These are phyloP conservation scores for Auricularia auricula-judae DNA, from an alignment of 768 basidiomycete species.

Conservation along the genomic window DNA sequence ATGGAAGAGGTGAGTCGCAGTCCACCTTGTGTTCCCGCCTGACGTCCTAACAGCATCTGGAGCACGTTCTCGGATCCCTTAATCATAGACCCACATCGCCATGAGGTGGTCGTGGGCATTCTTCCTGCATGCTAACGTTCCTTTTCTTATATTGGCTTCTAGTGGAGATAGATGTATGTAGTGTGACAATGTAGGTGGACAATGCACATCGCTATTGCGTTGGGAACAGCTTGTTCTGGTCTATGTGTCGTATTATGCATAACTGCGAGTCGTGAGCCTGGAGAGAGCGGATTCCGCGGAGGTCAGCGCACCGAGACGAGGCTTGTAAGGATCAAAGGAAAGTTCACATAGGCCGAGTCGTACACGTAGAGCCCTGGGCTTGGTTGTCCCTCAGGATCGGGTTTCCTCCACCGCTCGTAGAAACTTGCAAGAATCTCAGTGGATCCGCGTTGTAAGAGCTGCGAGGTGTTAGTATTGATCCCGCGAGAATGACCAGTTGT, in stretches of 20 bases:
- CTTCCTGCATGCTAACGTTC: neutral
- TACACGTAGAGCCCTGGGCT: neutral
- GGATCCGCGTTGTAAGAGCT: neutral
- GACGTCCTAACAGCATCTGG: neutral
- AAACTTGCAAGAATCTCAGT: neutral
- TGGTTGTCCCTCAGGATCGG: neutral
- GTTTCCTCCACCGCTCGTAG: neutral
- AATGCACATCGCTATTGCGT: neutral
- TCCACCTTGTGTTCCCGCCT: neutral
- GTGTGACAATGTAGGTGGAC: neutral
- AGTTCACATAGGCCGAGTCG: neutral
- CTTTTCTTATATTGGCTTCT: neutral
- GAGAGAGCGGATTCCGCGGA: neutral
- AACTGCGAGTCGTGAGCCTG: neutral
- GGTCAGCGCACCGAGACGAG: neutral
- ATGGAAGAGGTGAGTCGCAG: neutral
- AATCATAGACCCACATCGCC: neutral
- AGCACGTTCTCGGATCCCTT: neutral
- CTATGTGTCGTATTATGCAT: too few relatives aligned
- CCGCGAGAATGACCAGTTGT: neutral
- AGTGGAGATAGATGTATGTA: neutral
- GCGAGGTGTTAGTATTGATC: neutral
- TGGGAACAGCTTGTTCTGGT: too few relatives aligned
- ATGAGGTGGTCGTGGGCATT: neutral
- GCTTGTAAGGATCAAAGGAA: neutral